Conservation (phyloP, 306 rosid genomes). For the Trifolium pratense region DNA sequence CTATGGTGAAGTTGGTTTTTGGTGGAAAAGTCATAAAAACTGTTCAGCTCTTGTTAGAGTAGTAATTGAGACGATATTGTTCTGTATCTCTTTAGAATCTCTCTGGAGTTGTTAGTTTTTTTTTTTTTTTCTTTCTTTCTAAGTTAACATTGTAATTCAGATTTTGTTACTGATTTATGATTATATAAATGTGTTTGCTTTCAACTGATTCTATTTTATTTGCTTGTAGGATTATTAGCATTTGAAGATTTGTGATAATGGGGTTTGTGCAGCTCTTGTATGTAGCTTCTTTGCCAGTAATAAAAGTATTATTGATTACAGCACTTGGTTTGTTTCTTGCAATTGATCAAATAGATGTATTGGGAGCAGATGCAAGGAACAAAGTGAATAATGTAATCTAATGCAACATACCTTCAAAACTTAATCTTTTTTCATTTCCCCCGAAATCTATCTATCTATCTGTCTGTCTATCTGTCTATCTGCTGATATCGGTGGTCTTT, state of each 20-base stretch:
- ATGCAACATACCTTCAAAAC: neutral
- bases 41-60: neutral
- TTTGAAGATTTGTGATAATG: slow-evolving; percentile 44
- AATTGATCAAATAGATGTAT: slow-evolving; percentile 41
- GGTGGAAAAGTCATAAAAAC: neutral
- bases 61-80: neutral
- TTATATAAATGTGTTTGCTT: neutral
- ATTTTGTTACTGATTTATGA: neutral
- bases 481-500: slow-evolving; percentile 22
- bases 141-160: neutral
- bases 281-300: slow-evolving; percentile 54
- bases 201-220: neutral
- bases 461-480: neutral
- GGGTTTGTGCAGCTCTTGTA: slow-evolving; percentile 49
- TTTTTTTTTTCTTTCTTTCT: no score
- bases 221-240: slow-evolving; percentile 27
- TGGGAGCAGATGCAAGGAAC: slow-evolving; percentile 56
- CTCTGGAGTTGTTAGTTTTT: neutral
- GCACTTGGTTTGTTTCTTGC: slow-evolving; percentile 59
- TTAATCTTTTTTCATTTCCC: neutral
- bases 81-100: neutral
- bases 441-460: neutral
- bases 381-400: slow-evolving; percentile 52
- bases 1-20: neutral
- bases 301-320: slow-evolving; percentile 54